A percentile compares a stretch with the other conserved stretches of the same genome.
phyloP scores from a whole-genome alignment of 106 monocot species.

The Dactylorhiza incarnata region DNA sequence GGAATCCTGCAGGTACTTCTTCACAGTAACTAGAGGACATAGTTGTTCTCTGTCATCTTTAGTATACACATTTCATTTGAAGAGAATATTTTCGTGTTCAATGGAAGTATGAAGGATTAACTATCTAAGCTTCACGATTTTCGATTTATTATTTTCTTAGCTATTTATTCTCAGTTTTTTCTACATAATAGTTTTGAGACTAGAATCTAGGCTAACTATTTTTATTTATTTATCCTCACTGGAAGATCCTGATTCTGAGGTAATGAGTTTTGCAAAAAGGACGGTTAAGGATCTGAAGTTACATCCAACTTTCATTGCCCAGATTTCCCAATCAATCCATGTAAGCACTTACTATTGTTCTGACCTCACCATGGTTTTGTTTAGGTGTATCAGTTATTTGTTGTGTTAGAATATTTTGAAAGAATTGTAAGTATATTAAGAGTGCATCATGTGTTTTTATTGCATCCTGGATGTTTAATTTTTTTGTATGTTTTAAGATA shows the following conservation, averaged over 20 bases:
- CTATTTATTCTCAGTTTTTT: neutral
- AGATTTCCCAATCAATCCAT: constrained; percentile 82
- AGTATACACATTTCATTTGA: neutral
- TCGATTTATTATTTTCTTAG: neutral
- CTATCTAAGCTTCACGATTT: neutral
- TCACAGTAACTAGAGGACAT: neutral
- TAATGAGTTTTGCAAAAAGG: constrained; percentile 72
- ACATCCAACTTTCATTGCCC: constrained; percentile 71
- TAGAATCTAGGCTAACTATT: constrained; percentile 2
- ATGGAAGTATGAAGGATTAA: neutral
- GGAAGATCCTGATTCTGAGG: constrained; percentile 83
- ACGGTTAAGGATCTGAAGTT: constrained; percentile 91
- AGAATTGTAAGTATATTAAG: neutral
- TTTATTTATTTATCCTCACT: neutral
- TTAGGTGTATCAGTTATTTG: neutral
- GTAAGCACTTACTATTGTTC: constrained; percentile 19
- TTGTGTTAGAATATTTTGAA: neutral
- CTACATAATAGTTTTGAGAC: neutral
- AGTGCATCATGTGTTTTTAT: neutral
- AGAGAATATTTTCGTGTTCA: neutral
- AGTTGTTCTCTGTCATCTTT: no score
- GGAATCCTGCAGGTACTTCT: constrained; percentile 75
- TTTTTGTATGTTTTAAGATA: neutral
- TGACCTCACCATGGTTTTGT: neutral
- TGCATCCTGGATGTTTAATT: neutral